phyloP scores from a whole-genome alignment of 345 rosid species.

The Mercurialis annua region DNA sequence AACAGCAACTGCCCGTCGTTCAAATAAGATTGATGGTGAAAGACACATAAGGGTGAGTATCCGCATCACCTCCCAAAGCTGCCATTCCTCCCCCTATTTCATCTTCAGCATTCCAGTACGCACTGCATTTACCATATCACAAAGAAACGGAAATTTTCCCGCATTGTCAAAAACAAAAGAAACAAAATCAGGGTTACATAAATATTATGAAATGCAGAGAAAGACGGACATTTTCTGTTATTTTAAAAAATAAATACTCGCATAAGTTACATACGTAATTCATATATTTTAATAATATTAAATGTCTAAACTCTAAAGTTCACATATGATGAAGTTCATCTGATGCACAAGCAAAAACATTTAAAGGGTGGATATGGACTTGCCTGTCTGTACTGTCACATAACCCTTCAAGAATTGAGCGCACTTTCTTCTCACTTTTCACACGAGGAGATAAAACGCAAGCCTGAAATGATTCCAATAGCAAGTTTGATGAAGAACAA shows the following conservation, averaged over 20 bases:
- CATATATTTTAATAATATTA: too few relatives aligned
- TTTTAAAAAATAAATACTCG: too few relatives aligned
- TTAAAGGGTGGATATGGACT: constrained; percentile 15
- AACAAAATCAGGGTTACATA: not conserved
- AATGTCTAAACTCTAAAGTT: too few relatives aligned
- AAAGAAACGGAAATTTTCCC: not conserved
- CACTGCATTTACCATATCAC: constrained; percentile 46
- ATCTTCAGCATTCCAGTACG: constrained; percentile 88
- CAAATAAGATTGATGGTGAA: constrained; percentile 87
- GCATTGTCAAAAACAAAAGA: not conserved
- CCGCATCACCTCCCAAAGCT: constrained; percentile 78
- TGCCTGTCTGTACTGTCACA: constrained; percentile 79
- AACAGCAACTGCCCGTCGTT: constrained; percentile 19
- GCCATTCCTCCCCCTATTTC: constrained; percentile 70
- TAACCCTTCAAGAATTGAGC: constrained; percentile 79
- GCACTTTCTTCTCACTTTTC: constrained; percentile 92
- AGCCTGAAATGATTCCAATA: constrained; percentile 50
- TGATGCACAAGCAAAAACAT: not conserved
- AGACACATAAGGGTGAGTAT: constrained; percentile 77
- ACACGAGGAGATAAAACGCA: constrained; percentile 78
- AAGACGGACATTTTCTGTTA: too few relatives aligned
- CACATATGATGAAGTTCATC: not conserved
- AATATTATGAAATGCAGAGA: not conserved
- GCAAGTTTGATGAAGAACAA: constrained; percentile 13
- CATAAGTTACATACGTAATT: too few relatives aligned